Evolutionary conservation across 1,284 basidiomycete genomes (phyloP), one percentile per base, ranked within the genome.

Genomic region (Ceratobasidium sp.): DNA sequence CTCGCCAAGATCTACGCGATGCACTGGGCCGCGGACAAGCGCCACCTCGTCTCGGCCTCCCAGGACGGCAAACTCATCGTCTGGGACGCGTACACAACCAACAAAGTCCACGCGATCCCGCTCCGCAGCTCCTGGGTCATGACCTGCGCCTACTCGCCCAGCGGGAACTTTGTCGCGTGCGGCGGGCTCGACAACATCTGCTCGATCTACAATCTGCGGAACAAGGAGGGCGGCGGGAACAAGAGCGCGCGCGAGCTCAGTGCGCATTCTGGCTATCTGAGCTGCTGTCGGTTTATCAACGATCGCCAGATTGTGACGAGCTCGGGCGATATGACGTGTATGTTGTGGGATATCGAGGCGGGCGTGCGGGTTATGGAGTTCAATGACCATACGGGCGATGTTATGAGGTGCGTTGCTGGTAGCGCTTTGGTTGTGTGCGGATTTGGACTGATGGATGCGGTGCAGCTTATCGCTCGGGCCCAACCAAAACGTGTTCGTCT

Each of bases 61-160:
- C 97, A 99, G 81, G 97, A 99, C 80, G 98, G 98, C 75, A 98
- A 99, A 83, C 88, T 99, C 73, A 98, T 99, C 81, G 95, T 99
- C 64, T 99, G 97, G 97, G 97, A 99, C 82, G 97, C 98, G 52
- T 98, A 98, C 84, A 98, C 97, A 9, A 98, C 96, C 75, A 98
- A 99, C 88, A 99, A 99, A 85, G 97, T 99, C 73, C 96, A 99
- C 81, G 97, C 97, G 77, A 98, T 99, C 81, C 97, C 97, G 55
- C 86, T 99, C 47, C 91, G 97, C 61, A 98, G 95, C 46, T 95
- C 93, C 77, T 99, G 98, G 98, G 97, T 99, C 83, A 99, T 99
- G 97, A 98, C 98, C 58, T 99, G 98, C 82, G 97, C 98, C 59
- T 99, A 98, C 83, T 91, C 97, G 16, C 97, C 98, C 6, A 95